Evolutionary conservation across 1,139 yeast genomes (phyloP).

Genomic region (Zygoascus sp.): DNA sequence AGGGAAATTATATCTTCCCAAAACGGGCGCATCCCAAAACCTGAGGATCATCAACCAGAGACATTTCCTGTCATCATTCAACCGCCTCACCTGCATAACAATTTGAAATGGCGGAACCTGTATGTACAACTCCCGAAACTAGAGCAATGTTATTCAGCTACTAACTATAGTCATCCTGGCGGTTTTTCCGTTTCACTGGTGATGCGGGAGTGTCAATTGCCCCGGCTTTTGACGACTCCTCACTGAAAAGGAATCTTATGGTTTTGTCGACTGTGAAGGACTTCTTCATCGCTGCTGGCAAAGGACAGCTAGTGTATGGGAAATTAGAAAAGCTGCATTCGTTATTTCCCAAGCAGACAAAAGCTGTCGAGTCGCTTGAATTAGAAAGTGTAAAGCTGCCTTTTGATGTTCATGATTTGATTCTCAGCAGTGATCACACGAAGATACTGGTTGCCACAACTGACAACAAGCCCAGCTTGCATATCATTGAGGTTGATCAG

Average conservation of each 20-base stretch:
- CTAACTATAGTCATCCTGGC: conserved; percentile 23
- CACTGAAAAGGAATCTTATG: conserved; percentile 6
- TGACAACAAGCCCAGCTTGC: neutral
- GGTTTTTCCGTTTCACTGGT: conserved; percentile 21
- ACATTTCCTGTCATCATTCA: too few relatives aligned
- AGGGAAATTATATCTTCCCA: too few relatives aligned
- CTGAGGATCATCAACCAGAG: too few relatives aligned
- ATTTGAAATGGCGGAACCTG: neutral
- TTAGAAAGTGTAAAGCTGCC: neutral
- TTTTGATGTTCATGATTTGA: conserved; percentile 4
- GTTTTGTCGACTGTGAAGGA: conserved; percentile 9
- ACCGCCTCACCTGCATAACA: neutral
- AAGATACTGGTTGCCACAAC: neutral
- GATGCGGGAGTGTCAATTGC: conserved; percentile 23
- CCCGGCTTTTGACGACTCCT: conserved; percentile 12
- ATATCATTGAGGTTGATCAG: neutral
- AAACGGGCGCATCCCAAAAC: too few relatives aligned
- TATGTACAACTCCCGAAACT: neutral
- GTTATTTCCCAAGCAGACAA: conserved; percentile 5
- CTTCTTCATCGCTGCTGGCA: conserved; percentile 9
- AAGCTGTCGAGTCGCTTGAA: neutral
- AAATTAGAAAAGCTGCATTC: conserved; percentile 6
- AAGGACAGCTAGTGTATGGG: conserved; percentile 5
- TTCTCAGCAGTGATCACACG: conserved; percentile 3
- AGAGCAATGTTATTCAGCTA: neutral